Percentiles rank a stretch among this genome's conserved stretches.
These are phyloP conservation scores for Closterium sp. DNA, from an alignment of 139 green algal genomes.

Conservation along the genomic window DNA sequence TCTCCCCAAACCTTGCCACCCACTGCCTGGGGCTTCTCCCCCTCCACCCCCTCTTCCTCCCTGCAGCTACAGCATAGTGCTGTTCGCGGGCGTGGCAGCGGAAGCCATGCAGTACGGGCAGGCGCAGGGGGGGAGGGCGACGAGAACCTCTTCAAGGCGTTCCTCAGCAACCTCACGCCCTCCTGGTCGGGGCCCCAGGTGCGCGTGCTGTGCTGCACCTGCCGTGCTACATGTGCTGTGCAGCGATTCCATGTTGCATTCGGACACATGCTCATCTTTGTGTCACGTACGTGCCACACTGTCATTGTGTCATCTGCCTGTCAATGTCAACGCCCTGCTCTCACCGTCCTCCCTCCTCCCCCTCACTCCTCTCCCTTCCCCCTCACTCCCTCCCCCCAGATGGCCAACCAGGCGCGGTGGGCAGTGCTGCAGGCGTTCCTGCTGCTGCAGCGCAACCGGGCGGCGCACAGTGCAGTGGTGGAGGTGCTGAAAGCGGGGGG, in stretches of 20 bases:
- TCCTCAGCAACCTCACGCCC: slow-evolving; percentile 33
- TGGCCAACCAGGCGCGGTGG: slow-evolving; percentile 47
- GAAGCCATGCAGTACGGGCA: slow-evolving; percentile 43
- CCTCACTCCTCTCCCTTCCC: background rate
- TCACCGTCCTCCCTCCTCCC: background rate
- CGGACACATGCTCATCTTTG: background rate
- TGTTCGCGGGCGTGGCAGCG: slow-evolving; percentile 48
- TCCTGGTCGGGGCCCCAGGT: slow-evolving; percentile 35
- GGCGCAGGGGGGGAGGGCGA: slow-evolving; percentile 48
- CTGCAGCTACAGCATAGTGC: slow-evolving; percentile 44
- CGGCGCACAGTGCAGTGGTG: slow-evolving; percentile 30
- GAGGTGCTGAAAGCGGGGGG: slow-evolving; percentile 18
- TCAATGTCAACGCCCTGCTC: background rate
- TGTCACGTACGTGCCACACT: background rate
- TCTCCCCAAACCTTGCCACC: too few relatives aligned
- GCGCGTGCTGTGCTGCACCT: background rate
- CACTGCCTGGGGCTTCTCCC: too few relatives aligned
- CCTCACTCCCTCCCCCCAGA: background rate
- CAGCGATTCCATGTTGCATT: background rate
- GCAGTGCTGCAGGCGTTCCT: slow-evolving; percentile 31
- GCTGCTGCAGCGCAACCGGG: slow-evolving; percentile 26
- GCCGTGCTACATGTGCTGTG: background rate
- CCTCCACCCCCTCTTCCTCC: too few relatives aligned
- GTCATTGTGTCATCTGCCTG: background rate
- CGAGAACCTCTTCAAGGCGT: slow-evolving; percentile 43